Evolutionary conservation across 1,284 basidiomycete genomes (phyloP), one percentile per base, ranked within the genome.

Genomic region (Ganoderma lucidum): DNA sequence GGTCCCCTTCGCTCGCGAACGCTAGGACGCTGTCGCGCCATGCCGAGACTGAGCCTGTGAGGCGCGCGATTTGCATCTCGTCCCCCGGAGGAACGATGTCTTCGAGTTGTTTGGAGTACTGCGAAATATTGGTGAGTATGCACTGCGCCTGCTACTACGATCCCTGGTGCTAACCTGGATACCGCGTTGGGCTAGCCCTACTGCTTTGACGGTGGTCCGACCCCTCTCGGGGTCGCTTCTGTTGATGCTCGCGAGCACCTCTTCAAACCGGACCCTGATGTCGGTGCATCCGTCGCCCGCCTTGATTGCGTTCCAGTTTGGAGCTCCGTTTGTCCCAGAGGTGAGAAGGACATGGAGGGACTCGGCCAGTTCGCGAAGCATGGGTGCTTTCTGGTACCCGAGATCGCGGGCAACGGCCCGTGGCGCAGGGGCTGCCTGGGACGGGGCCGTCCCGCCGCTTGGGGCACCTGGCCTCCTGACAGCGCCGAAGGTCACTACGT

Each of bases 241-340:
- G 30, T 35, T 59, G 56, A 59, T 39, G 15, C 56, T 59, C 8
- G 56, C 56, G 17, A 59, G 35, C 35, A 59, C 56, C n/a, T 59
- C 51, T 53, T 70, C 62, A 14, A 70, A 55, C 39, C 45, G 55
- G 55, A 70, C 64, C 23, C 53, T 48, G 23, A 64, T 58, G 14
- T 15, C 42, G 4, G 28, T 45, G 62, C 68, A 63, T 4, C 68
- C 68, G 19, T 5, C 56, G 14, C 15, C 2, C 8, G 68, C 45
- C 56, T 62, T 66, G 64, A 70, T 60, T 10, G 61, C 62, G 32
- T 61, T 37, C 68, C 68, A 70, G 65, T 66, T 62, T 2, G 53
- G 64, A 9, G 55, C 23, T 19, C 68, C 62, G 15, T 56, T 39
- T 6, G 51, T 45, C 10, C 62, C 62, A 4, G 62, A 35, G 0